Base-by-base conservation (phyloP, 352 stramenopile species). In the Phytophthora litchii region DNA sequence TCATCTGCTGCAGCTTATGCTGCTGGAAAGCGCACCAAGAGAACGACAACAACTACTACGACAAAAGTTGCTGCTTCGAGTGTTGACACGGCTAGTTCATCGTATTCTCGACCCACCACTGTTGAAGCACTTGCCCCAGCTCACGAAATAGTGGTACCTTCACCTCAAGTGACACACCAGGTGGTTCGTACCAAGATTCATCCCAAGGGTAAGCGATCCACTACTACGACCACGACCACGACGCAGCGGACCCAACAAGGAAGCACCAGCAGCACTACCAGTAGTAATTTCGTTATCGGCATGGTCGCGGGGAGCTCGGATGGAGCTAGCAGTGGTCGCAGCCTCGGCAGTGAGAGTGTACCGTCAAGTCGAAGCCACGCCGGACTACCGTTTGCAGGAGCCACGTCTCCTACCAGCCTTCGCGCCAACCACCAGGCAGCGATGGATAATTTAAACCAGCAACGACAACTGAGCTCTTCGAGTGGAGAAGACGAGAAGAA, bases 401-500 rank as follows among this genome's bases (percentile, higher is more conserved):
- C 52, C 11, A 68, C 47, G 19, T 71, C 63, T 14, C 50, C 50
- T 19, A 13, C 48, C 17, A 51, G 58, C 19, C 14, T 65, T 46
- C 58, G 49, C 20, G 32, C 48, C 20, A 63, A 40, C 50, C 47
- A 65, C 6, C 32, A 50, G 35, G 46, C 41, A 17, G 14, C 36
- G 50, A n/a, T 62, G 29, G 52, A 59, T 44, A 51, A 54, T 46
- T 54, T 67, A 49, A 53, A 57, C 31, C 60, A 62, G 43, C 54
- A 70, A 20, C 41, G 47, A 55, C 52, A 65, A 12, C 17, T 50
- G n/a, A 64, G 45, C 25, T 67, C 55, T 60, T 70, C 54, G 27
- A 70, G 45, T 55, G 60, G 44, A 56, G 50, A 74, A 60, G 66
- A 71, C 36, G 60, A 56, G 54, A 62, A 40, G 27, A 54, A 36